These are phyloP conservation scores for Grosmannia penicillata DNA, from an alignment of 2,329 filamentous ascomycete genomes.

Conservation along the genomic window DNA sequence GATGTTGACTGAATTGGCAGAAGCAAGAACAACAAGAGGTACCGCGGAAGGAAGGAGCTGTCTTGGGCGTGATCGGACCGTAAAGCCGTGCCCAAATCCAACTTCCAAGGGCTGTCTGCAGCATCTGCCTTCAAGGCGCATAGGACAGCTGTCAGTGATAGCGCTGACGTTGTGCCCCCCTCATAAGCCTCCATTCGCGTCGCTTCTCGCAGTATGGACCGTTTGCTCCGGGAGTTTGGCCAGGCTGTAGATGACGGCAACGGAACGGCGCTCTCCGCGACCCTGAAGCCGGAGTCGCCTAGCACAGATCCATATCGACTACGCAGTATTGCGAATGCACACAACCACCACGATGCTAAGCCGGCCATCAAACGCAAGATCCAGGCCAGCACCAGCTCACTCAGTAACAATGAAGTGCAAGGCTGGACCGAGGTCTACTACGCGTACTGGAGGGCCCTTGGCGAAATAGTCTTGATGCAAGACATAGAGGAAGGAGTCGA, in stretches of 20 bases:
- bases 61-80: neutral
- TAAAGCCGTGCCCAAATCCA: neutral
- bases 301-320: constrained; percentile 48
- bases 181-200: neutral
- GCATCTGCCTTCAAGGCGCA: too few species aligned
- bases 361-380: constrained; percentile 62
- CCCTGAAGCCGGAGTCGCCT: constrained; percentile 57
- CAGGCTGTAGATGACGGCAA: constrained; percentile 48
- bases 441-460: constrained; percentile 70
- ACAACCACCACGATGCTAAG: constrained; percentile 50
- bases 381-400: constrained; percentile 38
- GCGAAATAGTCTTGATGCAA: constrained; percentile 54
- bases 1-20: too few species aligned
- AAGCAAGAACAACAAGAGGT: too few species aligned
- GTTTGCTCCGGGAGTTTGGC: constrained; percentile 59
- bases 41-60: constrained; percentile 1
- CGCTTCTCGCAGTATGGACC: constrained; percentile 42
- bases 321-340: constrained; percentile 54
- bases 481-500: constrained; percentile 22
- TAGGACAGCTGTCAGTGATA: too few species aligned
- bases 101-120: too few species aligned
- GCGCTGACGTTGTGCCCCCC: neutral
- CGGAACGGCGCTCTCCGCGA: constrained; percentile 60
- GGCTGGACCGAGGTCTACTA: constrained; percentile 82
- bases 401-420: constrained; percentile 52